Conservation (phyloP, 1,139 yeast genomes). For the Magnusiomyces suaveolens region DNA sequence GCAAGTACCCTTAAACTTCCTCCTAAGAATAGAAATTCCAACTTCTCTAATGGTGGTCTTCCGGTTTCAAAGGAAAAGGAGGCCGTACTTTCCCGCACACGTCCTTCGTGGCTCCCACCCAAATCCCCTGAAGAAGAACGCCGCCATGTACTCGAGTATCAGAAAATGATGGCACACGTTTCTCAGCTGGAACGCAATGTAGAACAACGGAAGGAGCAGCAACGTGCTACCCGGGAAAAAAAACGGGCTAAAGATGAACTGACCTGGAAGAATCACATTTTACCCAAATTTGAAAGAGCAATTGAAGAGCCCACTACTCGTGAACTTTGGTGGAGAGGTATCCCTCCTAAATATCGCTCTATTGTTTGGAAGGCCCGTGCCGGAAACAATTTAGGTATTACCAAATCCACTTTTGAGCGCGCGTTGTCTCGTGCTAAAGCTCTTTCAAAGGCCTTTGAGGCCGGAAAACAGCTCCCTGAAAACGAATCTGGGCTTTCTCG, state of each 20-base stretch:
- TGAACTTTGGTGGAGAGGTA: conserved; percentile 61
- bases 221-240: conserved; percentile 27
- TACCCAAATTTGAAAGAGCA: conserved; percentile 33
- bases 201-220: conserved; percentile 25
- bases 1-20: conserved; percentile 5
- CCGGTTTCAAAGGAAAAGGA: conserved; percentile 25
- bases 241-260: conserved; percentile 24
- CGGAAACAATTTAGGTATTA: conserved; percentile 32
- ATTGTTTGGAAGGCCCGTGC: conserved; percentile 45
- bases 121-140: conserved; percentile 45
- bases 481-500: neutral
- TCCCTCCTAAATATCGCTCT: conserved; percentile 42
- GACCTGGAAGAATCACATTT: conserved; percentile 41
- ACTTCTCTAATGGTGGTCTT: conserved; percentile 15
- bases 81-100: conserved; percentile 38
- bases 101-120: conserved; percentile 64
- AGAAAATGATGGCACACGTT: conserved; percentile 43
- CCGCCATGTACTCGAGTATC: conserved; percentile 49
- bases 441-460: too few relatives aligned
- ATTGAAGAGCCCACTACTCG: conserved; percentile 37
- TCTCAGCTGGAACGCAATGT: conserved; percentile 21
- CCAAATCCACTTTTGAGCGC: conserved; percentile 18
- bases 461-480: neutral
- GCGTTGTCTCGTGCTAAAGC: conserved; percentile 20
- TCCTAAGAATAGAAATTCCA: conserved; percentile 8